A percentile compares a stretch with the other conserved stretches of the same genome.
phyloP scores from a whole-genome alignment of 2,329 filamentous ascomycete genomes.

The Neonectria neomacrospora region DNA sequence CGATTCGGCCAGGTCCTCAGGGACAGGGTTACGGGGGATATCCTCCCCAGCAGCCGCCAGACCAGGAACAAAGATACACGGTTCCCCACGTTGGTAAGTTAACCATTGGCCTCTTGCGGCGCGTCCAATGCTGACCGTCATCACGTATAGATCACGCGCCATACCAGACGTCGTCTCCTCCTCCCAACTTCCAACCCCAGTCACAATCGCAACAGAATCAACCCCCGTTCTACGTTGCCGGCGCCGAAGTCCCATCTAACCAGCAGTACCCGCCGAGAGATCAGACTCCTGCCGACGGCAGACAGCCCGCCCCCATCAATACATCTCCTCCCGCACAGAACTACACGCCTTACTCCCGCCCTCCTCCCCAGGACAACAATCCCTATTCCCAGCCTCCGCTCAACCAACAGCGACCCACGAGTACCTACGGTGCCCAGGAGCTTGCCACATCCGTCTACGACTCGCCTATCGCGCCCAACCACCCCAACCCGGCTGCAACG shows the following conservation, averaged over 20 bases:
- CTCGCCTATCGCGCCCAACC: slow-evolving; percentile 71
- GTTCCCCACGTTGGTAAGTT: slow-evolving; percentile 63
- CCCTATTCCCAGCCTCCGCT: slow-evolving; percentile 58
- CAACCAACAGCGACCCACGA: slow-evolving; percentile 67
- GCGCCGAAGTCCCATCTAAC: slow-evolving; percentile 62
- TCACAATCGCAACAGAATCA: slow-evolving; percentile 53
- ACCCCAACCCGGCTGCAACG: slow-evolving; percentile 55
- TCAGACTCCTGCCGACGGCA: slow-evolving; percentile 60
- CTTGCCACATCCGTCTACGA: slow-evolving; percentile 82
- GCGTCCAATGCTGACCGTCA: slow-evolving; percentile 24
- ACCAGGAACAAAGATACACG: slow-evolving; percentile 75
- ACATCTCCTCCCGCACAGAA: slow-evolving; percentile 62
- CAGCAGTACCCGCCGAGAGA: slow-evolving; percentile 65
- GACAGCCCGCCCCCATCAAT: slow-evolving; percentile 62
- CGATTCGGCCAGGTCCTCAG: slow-evolving; percentile 62
- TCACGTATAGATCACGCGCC: slow-evolving; percentile 54
- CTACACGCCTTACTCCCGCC: slow-evolving; percentile 57
- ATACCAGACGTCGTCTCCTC: slow-evolving; percentile 61
- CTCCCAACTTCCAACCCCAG: slow-evolving; percentile 66
- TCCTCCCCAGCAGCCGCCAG: slow-evolving; percentile 55
- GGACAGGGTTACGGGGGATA: slow-evolving; percentile 60
- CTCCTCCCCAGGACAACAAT: slow-evolving; percentile 41
- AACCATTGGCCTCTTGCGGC: background rate
- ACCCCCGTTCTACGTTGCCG: slow-evolving; percentile 74
- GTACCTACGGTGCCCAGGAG: slow-evolving; percentile 80